phyloP scores from a whole-genome alignment of 805 yeast genomes.

The Starmerella apicola region DNA sequence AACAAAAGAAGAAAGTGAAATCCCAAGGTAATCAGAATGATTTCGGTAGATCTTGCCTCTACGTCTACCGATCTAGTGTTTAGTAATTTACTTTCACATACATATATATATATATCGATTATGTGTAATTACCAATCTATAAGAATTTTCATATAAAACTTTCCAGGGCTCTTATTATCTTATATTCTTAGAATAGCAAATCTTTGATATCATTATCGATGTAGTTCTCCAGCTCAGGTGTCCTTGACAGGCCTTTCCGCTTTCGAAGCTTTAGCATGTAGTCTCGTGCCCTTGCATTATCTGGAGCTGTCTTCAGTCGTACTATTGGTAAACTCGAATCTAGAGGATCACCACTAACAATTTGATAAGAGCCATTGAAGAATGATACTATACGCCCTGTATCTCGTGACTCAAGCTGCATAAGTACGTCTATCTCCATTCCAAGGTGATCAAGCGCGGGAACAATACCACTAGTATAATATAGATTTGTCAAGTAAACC shows the following conservation, averaged over 20 bases:
- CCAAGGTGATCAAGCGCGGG: slow-evolving; percentile 91
- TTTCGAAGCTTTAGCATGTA: slow-evolving; percentile 78
- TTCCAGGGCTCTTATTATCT: no score
- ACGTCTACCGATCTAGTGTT: background rate
- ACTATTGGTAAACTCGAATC: slow-evolving; percentile 54
- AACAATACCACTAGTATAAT: slow-evolving; percentile 45
- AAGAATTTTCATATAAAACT: no score
- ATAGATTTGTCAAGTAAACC: slow-evolving; percentile 63
- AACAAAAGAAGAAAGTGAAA: slow-evolving; percentile 33
- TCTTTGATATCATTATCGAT: slow-evolving; percentile 34
- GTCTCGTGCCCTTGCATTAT: slow-evolving; percentile 66
- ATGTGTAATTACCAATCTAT: no score
- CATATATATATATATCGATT: no score
- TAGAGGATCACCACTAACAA: slow-evolving; percentile 85
- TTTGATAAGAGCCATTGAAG: slow-evolving; percentile 53
- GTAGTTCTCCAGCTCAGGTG: slow-evolving; percentile 52
- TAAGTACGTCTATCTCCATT: slow-evolving; percentile 62
- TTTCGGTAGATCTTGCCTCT: slow-evolving; percentile 23
- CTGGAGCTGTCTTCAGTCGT: slow-evolving; percentile 62
- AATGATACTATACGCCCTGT: slow-evolving; percentile 56
- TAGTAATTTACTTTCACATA: background rate
- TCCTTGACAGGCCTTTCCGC: slow-evolving; percentile 73
- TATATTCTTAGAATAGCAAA: background rate
- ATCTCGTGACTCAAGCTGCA: slow-evolving; percentile 60
- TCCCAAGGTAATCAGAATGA: background rate